Percentiles rank a stretch among this genome's conserved stretches.
phyloP scores from a whole-genome alignment of 2,329 filamentous ascomycete species.

The Aspergillus flavus region DNA sequence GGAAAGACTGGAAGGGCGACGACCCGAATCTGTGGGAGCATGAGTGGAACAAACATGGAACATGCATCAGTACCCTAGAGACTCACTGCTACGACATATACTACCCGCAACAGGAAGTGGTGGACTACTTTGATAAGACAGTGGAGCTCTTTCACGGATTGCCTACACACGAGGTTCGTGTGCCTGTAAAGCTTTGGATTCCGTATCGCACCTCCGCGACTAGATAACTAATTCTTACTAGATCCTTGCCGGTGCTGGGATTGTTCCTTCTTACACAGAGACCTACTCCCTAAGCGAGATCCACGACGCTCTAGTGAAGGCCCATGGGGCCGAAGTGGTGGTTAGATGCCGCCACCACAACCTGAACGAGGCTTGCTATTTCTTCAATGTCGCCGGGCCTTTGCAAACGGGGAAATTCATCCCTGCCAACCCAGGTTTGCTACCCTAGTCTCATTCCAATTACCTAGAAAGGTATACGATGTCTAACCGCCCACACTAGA shows the following conservation, averaged over 20 bases:
- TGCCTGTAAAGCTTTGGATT: neutral
- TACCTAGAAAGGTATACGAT: neutral
- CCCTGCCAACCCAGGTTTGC: constrained; percentile 38
- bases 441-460: neutral
- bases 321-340: constrained; percentile 59
- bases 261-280: constrained; percentile 52
- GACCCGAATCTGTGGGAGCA: constrained; percentile 72
- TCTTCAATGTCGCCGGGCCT: constrained; percentile 62
- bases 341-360: constrained; percentile 56
- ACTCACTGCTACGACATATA: constrained; percentile 68
- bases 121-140: constrained; percentile 69
- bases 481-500: constrained; percentile 34
- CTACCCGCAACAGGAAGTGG: constrained; percentile 63
- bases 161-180: constrained; percentile 61
- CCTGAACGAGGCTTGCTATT: constrained; percentile 63
- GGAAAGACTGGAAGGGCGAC: constrained; percentile 68
- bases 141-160: constrained; percentile 68
- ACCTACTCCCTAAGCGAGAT: constrained; percentile 65
- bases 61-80: constrained; percentile 71
- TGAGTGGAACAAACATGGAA: constrained; percentile 75
- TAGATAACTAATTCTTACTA: constrained; percentile 24
- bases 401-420: constrained; percentile 40
- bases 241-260: constrained; percentile 63
- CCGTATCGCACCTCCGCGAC: neutral
- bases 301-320: constrained; percentile 57